Base-by-base conservation (phyloP, 305 asterid species). In the Rubia peregrina region DNA sequence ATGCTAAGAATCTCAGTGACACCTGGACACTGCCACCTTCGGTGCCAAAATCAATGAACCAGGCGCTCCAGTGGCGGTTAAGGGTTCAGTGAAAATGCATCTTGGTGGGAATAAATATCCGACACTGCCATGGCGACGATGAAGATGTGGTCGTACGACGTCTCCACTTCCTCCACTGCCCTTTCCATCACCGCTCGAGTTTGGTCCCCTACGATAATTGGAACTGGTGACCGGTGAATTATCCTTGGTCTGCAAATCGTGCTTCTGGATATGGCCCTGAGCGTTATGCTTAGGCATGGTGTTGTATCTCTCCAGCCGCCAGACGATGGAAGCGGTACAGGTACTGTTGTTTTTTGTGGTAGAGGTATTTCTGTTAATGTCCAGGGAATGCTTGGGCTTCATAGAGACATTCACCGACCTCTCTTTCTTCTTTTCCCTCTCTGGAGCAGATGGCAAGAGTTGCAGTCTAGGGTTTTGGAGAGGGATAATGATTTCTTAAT, bases 331-430 rank as follows among this genome's bases (percentile, higher is more conserved):
- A 74, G 96, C 84, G 84, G 87, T 91, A 48, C 97, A 87, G 44
- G 82, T 83, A 61, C 81, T 43, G 69, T 80, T 90, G 55, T 44
- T 61, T 63, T 84, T 85, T 42, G 76, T 75, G 1, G 21, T 17
- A 44, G 68, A 51, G 11, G 65, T 75, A 60, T 78, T 82, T 68
- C 91, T 71, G 69, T 89, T 87, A 0, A 70, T 90, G 72, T 91
- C 99, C 46, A 94, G 80, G 0, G 97, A 91, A 73, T 94, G 99
- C 74, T 89, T 94, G 64, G 99, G 96, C 87, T 91, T 94, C 19
- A 93, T 95, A 0, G 99, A 91, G 2, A 91, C 96, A 5, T 94
- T 91, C 40, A 79, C 91, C 3, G 96, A 84, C 79, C 74, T 87
- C 86, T 89, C 96, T 63, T 83, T 93, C 85, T 73, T 87, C 86